These are phyloP conservation scores for Colletotrichum gigasporum DNA, from an alignment of 2,329 filamentous ascomycete genomes.

Conservation along the genomic window DNA sequence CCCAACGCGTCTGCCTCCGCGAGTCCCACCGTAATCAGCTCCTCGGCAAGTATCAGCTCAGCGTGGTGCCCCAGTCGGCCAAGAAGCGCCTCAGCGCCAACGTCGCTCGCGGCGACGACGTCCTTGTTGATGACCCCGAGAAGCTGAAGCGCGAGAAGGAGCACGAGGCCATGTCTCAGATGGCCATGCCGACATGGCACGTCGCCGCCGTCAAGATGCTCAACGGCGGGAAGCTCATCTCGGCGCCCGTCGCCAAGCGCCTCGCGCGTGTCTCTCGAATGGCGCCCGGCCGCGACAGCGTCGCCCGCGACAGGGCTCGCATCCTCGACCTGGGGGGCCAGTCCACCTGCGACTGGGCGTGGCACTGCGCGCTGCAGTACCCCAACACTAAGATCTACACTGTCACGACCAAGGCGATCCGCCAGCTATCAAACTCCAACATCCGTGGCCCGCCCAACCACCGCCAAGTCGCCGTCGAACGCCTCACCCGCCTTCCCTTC, in stretches of 20 bases:
- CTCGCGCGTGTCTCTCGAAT: conserved; percentile 64
- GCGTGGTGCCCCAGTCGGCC: conserved; percentile 72
- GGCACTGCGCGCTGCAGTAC: conserved; percentile 89
- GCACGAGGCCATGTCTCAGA: conserved; percentile 80
- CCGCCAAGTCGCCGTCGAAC: conserved; percentile 80
- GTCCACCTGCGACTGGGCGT: conserved; percentile 91
- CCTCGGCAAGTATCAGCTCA: conserved; percentile 84
- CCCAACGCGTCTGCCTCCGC: conserved; percentile 78
- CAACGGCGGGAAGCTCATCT: conserved; percentile 72
- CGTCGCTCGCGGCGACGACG: conserved; percentile 76
- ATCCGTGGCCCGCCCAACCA: conserved; percentile 89
- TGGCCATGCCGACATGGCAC: conserved; percentile 68
- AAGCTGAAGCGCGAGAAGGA: conserved; percentile 79
- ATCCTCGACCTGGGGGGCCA: conserved; percentile 91
- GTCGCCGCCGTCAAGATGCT: conserved; percentile 69
- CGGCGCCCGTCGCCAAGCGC: conserved; percentile 70
- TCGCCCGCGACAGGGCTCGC: conserved; percentile 63
- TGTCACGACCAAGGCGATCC: conserved; percentile 77
- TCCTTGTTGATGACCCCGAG: conserved; percentile 69
- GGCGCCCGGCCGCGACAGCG: conserved; percentile 52
- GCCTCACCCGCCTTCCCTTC: conserved; percentile 85
- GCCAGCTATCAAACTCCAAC: conserved; percentile 76
- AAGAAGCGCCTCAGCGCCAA: conserved; percentile 78
- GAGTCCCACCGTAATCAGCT: conserved; percentile 82
- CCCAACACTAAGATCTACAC: conserved; percentile 89